Conservation (phyloP, 1,139 yeast species). For the Protomyces arabidopsidicola region DNA sequence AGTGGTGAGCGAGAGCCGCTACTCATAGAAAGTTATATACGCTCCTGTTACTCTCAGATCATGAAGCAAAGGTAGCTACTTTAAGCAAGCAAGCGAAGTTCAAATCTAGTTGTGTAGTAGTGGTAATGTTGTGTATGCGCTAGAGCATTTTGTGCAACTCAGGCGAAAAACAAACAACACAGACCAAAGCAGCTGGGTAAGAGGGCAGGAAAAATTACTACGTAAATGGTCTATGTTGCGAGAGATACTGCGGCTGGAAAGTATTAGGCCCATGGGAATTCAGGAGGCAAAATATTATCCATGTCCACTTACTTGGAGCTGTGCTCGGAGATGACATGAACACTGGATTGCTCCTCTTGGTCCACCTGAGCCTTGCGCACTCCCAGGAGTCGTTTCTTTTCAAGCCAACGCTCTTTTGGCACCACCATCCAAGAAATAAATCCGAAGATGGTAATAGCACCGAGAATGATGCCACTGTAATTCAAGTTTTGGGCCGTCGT, state of each 20-base stretch:
- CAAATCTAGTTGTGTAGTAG: background rate
- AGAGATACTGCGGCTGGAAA: too few species aligned
- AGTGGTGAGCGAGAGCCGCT: background rate
- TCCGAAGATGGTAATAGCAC: slow-evolving; percentile 52
- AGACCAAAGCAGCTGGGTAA: too few species aligned
- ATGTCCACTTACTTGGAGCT: too few species aligned
- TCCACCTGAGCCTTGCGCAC: slow-evolving; percentile 12
- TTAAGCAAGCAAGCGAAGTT: background rate
- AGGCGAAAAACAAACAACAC: too few species aligned
- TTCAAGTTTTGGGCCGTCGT: slow-evolving; percentile 61
- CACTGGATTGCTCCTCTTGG: background rate
- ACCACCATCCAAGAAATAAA: slow-evolving; percentile 50
- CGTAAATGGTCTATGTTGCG: too few species aligned
- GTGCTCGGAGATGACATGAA: background rate
- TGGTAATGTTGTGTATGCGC: background rate
- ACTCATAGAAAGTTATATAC: too few species aligned
- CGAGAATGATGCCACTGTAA: slow-evolving; percentile 64
- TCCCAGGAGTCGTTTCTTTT: slow-evolving; percentile 18
- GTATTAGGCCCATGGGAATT: too few species aligned
- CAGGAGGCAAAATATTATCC: too few species aligned
- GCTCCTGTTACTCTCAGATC: background rate
- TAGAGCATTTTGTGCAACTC: too few species aligned
- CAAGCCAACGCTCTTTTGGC: slow-evolving; percentile 36
- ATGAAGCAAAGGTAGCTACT: background rate
- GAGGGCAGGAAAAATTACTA: too few species aligned